Evolutionary conservation across 2,329 filamentous ascomycete species (phyloP).

Genomic region (Fusarium tanahbumbuense): DNA sequence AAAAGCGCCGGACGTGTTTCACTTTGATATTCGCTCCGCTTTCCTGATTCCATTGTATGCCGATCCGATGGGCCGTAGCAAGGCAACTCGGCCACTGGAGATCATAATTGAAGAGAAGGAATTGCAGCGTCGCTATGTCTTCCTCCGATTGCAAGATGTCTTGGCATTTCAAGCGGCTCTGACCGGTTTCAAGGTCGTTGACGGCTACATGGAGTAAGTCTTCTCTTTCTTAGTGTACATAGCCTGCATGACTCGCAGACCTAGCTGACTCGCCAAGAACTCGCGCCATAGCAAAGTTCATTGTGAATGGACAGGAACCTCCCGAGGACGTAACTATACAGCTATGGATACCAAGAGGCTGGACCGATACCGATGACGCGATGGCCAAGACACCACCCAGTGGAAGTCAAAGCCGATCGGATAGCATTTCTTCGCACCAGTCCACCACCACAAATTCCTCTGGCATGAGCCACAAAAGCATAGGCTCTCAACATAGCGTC

Average conservation of each 20-base stretch:
- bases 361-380: neutral
- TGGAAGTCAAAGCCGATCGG: neutral
- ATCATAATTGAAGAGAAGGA: neutral
- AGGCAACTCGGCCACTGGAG: neutral
- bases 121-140: neutral
- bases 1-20: accelerated
- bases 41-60: neutral
- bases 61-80: neutral
- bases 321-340: neutral
- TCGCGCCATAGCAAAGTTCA: neutral
- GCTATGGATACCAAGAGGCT: neutral
- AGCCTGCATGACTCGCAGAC: neutral
- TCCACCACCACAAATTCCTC: neutral
- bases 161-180: neutral
- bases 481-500: neutral
- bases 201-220: neutral
- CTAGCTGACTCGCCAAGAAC: neutral
- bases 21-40: neutral
- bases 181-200: neutral
- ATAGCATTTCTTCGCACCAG: neutral
- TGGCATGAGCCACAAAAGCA: neutral
- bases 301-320: neutral
- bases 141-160: neutral
- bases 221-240: neutral
- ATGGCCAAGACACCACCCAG: neutral